These are phyloP conservation scores for Aspergillus sp. DNA, from an alignment of 2,329 filamentous ascomycete species.

Conservation along the genomic window DNA sequence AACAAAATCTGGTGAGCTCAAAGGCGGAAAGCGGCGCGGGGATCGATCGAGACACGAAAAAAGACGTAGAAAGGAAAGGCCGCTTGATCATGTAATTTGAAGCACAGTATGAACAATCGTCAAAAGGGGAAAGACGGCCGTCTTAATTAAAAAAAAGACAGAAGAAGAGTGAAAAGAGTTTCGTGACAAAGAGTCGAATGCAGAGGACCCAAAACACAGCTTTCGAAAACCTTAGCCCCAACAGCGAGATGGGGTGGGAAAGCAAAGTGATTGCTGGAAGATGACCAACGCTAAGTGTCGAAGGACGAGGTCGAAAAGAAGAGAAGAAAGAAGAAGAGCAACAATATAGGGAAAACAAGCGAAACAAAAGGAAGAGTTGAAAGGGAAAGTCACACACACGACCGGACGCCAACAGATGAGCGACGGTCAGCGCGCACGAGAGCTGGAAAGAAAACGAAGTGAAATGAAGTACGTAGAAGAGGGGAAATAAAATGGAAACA, in stretches of 20 bases:
- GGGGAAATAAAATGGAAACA: constrained; percentile 15
- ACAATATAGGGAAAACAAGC: constrained; percentile 10
- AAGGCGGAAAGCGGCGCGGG: constrained; percentile 21
- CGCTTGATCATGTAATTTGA: constrained; percentile 13
- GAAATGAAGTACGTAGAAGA: not conserved
- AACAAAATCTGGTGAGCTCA: constrained; percentile 15
- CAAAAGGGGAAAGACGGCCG: constrained; percentile 12
- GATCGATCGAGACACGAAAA: constrained; percentile 17
- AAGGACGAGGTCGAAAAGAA: constrained; percentile 15
- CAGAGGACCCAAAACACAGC: too few relatives aligned
- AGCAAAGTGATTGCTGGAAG: constrained; percentile 10
- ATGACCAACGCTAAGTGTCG: not conserved
- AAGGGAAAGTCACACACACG: constrained; percentile 4
- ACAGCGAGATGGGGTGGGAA: not conserved
- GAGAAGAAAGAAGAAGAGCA: constrained; percentile 9
- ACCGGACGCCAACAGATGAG: too few relatives aligned
- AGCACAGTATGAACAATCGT: constrained; percentile 9
- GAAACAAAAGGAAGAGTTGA: constrained; percentile 7
- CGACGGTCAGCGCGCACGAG: too few relatives aligned
- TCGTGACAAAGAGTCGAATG: too few relatives aligned
- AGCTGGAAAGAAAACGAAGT: too few relatives aligned
- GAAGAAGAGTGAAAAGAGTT: too few relatives aligned
- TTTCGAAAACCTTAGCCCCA: too few relatives aligned
- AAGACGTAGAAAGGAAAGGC: constrained; percentile 13
- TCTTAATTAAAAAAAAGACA: not conserved